Evolutionary conservation across 495 filamentous ascomycete genomes (phyloP).

Genomic region (Letharia columbiana): DNA sequence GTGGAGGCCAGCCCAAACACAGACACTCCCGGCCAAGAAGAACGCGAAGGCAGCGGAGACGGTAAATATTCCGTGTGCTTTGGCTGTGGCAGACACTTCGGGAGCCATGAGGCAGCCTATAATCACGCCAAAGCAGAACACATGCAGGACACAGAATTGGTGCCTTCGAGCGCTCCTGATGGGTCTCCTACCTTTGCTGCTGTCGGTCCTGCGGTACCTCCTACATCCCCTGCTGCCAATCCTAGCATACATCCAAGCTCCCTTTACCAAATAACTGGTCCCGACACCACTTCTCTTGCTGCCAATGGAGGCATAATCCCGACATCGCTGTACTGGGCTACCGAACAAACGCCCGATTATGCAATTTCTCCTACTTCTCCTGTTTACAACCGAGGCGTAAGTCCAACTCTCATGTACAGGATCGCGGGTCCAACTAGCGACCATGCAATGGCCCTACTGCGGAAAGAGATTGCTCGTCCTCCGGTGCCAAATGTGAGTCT

Average conservation of each 20-base stretch:
- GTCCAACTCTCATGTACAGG: neutral
- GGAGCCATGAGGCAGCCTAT: neutral
- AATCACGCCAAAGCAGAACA: neutral
- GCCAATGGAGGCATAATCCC: neutral
- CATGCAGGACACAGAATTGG: neutral
- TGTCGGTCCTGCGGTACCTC: neutral
- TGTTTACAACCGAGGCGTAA: neutral
- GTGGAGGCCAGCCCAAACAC: neutral
- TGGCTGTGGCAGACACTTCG: neutral
- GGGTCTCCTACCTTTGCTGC: neutral
- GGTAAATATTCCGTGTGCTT: neutral
- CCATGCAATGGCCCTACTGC: neutral
- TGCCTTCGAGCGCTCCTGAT: neutral
- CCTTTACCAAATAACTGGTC: neutral
- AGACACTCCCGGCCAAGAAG: neutral
- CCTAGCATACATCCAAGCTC: neutral
- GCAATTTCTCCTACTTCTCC: neutral
- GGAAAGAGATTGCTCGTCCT: neutral
- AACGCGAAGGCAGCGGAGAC: neutral
- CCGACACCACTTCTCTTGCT: neutral
- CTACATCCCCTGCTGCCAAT: neutral
- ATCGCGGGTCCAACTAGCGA: neutral
- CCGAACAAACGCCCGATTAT: neutral
- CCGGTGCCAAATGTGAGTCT: neutral
- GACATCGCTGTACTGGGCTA: neutral